phyloP scores from a whole-genome alignment of 2,329 filamentous ascomycete species.

The Thermothelomyces thermophilus region DNA sequence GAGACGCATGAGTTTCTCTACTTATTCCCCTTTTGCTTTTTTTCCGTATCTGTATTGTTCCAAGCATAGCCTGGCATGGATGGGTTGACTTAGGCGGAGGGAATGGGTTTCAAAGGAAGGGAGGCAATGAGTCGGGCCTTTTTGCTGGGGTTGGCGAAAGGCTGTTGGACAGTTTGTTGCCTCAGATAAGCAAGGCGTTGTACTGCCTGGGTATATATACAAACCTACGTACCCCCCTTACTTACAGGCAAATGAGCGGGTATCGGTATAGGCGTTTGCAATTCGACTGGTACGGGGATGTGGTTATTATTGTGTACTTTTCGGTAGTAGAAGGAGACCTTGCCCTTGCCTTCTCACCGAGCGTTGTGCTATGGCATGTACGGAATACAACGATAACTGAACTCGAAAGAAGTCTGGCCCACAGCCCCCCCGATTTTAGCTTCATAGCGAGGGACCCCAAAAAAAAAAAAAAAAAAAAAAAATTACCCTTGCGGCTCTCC shows the following conservation, averaged over 20 bases:
- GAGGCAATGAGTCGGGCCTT: background rate
- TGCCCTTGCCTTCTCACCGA: no score
- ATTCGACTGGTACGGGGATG: no score
- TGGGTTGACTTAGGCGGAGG: background rate
- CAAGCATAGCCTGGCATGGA: slow-evolving; percentile 16
- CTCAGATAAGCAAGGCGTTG: background rate
- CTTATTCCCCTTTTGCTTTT: background rate
- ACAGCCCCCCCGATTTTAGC: no score
- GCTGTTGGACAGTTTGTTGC: background rate
- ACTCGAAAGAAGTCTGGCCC: no score
- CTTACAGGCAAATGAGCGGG: background rate
- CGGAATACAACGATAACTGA: no score
- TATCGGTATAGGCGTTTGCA: background rate
- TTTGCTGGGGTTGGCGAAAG: background rate
- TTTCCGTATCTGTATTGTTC: slow-evolving; percentile 7
- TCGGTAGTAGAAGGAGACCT: no score
- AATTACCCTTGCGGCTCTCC: no score
- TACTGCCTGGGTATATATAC: background rate
- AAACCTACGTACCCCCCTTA: background rate
- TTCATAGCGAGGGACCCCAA: no score
- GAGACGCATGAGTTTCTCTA: background rate
- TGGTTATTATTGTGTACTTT: no score
- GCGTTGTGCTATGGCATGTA: no score
- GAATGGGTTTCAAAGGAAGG: background rate
- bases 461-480: no score